A percentile compares a stretch with the other conserved stretches of the same genome.
phyloP scores from a whole-genome alignment of 1,139 yeast species.

The Waltiozyma sp. region DNA sequence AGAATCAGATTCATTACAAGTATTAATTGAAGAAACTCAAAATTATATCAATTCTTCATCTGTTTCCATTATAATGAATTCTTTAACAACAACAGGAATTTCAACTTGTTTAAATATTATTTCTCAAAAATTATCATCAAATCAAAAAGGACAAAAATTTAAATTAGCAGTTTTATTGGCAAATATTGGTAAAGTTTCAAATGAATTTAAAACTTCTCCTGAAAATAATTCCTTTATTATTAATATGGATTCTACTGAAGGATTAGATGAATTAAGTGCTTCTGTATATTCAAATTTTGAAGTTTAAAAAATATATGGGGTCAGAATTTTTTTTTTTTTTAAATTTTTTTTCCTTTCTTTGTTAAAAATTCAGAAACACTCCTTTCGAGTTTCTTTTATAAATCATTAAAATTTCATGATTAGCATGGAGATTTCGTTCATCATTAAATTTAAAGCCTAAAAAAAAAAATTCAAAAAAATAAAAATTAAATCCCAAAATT shows the following conservation, averaged over 20 bases:
- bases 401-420: neutral
- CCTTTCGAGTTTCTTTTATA: neutral
- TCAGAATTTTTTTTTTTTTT: too few relatives aligned
- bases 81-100: conserved; percentile 26
- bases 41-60: conserved; percentile 35
- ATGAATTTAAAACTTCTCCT: conserved; percentile 33
- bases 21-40: conserved; percentile 39
- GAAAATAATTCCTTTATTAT: conserved; percentile 38
- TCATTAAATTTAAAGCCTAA: too few relatives aligned
- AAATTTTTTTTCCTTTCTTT: too few relatives aligned
- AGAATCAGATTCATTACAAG: conserved; percentile 19
- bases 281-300: conserved; percentile 82
- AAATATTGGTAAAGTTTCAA: conserved; percentile 55
- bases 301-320: neutral
- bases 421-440: conserved; percentile 1
- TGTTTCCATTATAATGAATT: conserved; percentile 26
- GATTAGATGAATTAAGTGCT: conserved; percentile 81
- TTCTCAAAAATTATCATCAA: too few relatives aligned
- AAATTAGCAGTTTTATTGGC: conserved; percentile 66
- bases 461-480: too few relatives aligned
- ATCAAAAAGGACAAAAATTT: conserved; percentile 23
- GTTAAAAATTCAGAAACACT: neutral
- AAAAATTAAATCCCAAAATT: too few relatives aligned
- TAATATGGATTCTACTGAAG: conserved; percentile 34
- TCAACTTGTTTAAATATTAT: conserved; percentile 14